These are phyloP conservation scores for Colletotrichum gigasporum DNA, from an alignment of 2,329 filamentous ascomycete genomes.

Conservation along the genomic window DNA sequence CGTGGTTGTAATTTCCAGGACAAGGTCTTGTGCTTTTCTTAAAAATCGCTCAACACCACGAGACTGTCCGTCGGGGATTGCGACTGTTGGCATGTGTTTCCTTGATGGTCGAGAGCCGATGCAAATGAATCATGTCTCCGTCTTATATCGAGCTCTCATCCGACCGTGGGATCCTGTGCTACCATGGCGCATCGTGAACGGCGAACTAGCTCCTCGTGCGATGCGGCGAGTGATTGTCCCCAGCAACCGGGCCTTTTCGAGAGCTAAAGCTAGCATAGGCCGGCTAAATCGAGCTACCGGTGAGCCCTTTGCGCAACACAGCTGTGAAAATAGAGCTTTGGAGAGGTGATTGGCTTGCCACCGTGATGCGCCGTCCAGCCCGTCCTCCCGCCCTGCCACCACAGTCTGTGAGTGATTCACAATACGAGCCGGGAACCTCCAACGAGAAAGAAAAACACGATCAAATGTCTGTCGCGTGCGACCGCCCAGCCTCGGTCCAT, in stretches of 20 bases:
- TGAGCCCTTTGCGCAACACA: not conserved
- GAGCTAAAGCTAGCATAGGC: not conserved
- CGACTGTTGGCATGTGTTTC: too few relatives aligned
- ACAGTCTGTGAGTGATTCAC: too few relatives aligned
- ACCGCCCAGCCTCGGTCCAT: conserved; percentile 3
- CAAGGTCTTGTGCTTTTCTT: not conserved
- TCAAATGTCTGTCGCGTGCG: conserved; percentile 7
- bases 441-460: not conserved
- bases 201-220: not conserved
- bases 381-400: not conserved
- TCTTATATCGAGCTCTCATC: not conserved
- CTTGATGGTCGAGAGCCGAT: too few relatives aligned
- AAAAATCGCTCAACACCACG: too few relatives aligned
- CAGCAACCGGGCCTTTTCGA: not conserved
- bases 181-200: not conserved
- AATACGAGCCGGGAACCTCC: conserved; percentile 9
- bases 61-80: too few relatives aligned
- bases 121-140: not conserved
- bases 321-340: not conserved
- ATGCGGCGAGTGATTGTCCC: not conserved
- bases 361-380: not conserved
- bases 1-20: not conserved
- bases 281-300: not conserved
- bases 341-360: not conserved
- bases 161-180: not conserved